These are phyloP conservation scores for Vinca minor DNA, from an alignment of 257 asterid genomes.

Conservation along the genomic window DNA sequence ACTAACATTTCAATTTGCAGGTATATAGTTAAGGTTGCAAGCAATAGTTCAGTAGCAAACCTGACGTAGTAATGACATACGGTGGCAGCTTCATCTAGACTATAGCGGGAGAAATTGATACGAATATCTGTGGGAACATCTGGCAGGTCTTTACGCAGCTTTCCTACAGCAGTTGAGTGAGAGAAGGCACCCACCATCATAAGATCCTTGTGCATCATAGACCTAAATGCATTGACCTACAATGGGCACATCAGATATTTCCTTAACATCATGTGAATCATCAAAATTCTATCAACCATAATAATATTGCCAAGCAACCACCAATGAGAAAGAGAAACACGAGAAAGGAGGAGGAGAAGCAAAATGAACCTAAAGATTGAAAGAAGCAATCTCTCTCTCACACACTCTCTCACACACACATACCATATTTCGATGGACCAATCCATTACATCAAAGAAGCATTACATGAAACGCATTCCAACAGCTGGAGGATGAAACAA, in stretches of 20 bases:
- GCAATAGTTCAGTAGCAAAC: slow-evolving; percentile 34
- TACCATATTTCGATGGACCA: neutral
- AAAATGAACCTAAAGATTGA: no score
- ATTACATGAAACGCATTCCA: neutral
- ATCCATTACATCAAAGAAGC: neutral
- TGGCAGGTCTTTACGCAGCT: slow-evolving; percentile 78
- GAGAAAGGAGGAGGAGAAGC: no score
- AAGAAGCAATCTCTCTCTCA: no score
- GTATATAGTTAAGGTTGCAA: slow-evolving; percentile 10
- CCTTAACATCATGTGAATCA: neutral
- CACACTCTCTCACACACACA: no score
- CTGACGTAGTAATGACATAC: slow-evolving; percentile 90
- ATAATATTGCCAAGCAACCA: neutral
- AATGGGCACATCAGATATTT: slow-evolving; percentile 10
- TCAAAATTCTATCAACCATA: neutral
- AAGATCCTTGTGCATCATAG: slow-evolving; percentile 65
- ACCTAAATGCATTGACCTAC: slow-evolving; percentile 89
- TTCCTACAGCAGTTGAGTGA: slow-evolving; percentile 95
- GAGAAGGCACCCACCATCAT: slow-evolving; percentile 98
- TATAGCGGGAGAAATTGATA: slow-evolving; percentile 63
- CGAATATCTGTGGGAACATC: slow-evolving; percentile 81
- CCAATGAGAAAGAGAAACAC: no score
- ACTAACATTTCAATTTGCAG: neutral
- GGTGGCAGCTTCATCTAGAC: slow-evolving; percentile 72
- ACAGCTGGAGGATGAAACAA: no score